A percentile compares a stretch with the other conserved stretches of the same genome.
Conservation (phyloP, 257 asterid genomes). For the Nemophila menziesii region DNA sequence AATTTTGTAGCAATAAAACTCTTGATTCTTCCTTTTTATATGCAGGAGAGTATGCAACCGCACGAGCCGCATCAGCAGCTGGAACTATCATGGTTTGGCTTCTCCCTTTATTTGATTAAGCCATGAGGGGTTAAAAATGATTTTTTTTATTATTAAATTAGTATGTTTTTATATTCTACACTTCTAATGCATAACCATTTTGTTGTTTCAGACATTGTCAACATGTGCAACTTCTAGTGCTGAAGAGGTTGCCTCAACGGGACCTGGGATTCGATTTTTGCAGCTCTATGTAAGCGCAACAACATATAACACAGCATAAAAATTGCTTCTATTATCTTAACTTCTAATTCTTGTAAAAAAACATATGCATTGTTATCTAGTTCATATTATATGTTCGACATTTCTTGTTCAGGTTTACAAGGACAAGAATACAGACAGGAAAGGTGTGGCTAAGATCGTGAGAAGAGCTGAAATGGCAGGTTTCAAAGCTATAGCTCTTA, state of each 20-base stretch:
- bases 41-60: too few relatives aligned
- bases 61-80: too few relatives aligned
- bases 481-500: slow-evolving; percentile 92
- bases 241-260: slow-evolving; percentile 91
- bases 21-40: too few relatives aligned
- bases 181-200: too few relatives aligned
- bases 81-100: too few relatives aligned
- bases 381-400: slow-evolving; percentile 7
- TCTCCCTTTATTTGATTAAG: too few relatives aligned
- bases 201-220: too few relatives aligned
- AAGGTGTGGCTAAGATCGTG: slow-evolving; percentile 81
- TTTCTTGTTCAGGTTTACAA: slow-evolving; percentile 52
- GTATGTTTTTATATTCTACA: too few relatives aligned
- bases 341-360: background rate
- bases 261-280: slow-evolving; percentile 44
- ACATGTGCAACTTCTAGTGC: slow-evolving; percentile 55
- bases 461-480: slow-evolving; percentile 90
- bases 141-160: too few relatives aligned
- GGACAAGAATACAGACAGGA: slow-evolving; percentile 75
- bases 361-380: background rate
- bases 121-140: too few relatives aligned
- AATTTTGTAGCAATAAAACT: too few relatives aligned
- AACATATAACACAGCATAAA: background rate
- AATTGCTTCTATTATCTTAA: background rate
- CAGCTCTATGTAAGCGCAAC: slow-evolving; percentile 36